Conservation (phyloP, 2,329 filamentous ascomycete genomes). For the Stromatinia cepivora region DNA sequence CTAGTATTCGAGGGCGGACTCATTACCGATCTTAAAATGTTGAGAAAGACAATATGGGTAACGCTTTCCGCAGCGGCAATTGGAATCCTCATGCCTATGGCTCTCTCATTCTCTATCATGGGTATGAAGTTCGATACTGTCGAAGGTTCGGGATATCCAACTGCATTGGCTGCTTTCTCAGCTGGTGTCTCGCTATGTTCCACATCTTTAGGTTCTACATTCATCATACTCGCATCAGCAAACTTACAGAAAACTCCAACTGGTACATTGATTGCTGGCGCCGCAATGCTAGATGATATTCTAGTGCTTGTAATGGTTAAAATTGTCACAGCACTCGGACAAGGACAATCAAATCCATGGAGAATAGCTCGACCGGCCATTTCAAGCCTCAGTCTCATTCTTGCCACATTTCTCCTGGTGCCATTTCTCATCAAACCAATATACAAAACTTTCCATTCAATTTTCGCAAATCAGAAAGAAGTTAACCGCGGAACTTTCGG, state of each 20-base stretch:
- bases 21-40: slow-evolving; percentile 9
- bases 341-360: slow-evolving; percentile 10
- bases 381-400: slow-evolving; percentile 11
- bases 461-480: neutral
- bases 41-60: slow-evolving; percentile 15
- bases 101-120: slow-evolving; percentile 10
- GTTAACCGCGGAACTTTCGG: neutral
- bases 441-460: neutral
- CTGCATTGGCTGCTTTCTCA: slow-evolving; percentile 19
- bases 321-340: slow-evolving; percentile 16
- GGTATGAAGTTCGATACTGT: neutral
- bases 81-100: slow-evolving; percentile 14
- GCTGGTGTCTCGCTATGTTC: slow-evolving; percentile 21
- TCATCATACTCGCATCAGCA: slow-evolving; percentile 19
- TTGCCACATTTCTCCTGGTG: neutral
- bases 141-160: slow-evolving; percentile 5
- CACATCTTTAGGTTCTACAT: slow-evolving; percentile 18
- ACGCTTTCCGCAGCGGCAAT: slow-evolving; percentile 4
- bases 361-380: slow-evolving; percentile 18
- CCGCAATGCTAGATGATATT: slow-evolving; percentile 21
- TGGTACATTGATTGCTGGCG: slow-evolving; percentile 15
- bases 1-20: slow-evolving; percentile 23
- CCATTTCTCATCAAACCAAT: neutral
- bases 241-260: slow-evolving; percentile 22
- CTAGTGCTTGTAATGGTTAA: slow-evolving; percentile 22